Base-by-base conservation (phyloP, 768 basidiomycete species). In the Flagelloscypha sp. region DNA sequence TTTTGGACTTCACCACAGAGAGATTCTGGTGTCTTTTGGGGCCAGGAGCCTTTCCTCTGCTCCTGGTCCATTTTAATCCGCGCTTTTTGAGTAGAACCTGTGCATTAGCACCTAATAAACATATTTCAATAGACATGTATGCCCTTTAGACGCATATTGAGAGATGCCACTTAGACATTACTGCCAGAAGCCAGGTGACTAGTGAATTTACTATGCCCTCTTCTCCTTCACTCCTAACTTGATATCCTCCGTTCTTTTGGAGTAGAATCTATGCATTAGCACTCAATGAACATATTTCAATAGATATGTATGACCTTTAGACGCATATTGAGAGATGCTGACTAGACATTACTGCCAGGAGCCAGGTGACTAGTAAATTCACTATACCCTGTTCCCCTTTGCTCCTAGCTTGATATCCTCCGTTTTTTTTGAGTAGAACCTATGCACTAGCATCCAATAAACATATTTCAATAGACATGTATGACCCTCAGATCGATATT, bases 41-140 rank as follows among this genome's bases (percentile, higher is more conserved):
- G 53, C 53, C 42, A 52, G 42, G 48, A 47, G 44, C 45, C 48
- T 48, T 5, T 23, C 30, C 11, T 12, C 19, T 21, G 16, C 24
- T 4, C 35, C 24, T 13, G 17, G n/a, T 16, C 21, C 35, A 16
- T 24, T 27, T 27, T 11, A 5, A 12, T 24, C 13, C 22, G n/a
- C 7, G n/a, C 18, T 11, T 22, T 33, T 12, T 8, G 32, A 12
- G 9, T 15, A 6, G 24, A 10, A 7, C 32, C 19, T 22, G 12
- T 22, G 12, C 32, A 15, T 15, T 22, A 18, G 27, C 35, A 16
- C 35, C 29, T 24, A 24, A 17, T 17, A 33, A 17, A 36, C 24
- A 27, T 15, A 36, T 19, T 27, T 27, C 10, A 19, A 36, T 5
- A 27, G 23, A 19, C 16, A 20, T 36, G 29, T 24, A 19, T 36